Evolutionary conservation across 2,329 filamentous ascomycete genomes (phyloP).

Genomic region (Coniochaeta prunicola): DNA sequence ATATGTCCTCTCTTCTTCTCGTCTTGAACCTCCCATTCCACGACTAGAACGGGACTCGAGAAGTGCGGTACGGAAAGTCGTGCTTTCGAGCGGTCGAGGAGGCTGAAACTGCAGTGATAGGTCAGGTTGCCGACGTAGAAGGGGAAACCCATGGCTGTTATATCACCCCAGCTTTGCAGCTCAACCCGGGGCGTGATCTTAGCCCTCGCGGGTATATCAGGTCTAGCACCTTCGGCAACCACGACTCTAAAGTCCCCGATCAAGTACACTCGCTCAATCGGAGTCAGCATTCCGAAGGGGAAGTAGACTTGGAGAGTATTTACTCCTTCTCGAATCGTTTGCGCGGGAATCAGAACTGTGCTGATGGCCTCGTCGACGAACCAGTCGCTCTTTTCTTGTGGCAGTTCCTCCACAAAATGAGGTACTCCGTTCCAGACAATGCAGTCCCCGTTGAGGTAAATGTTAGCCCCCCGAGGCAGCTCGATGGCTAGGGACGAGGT

Average conservation of each 20-base stretch:
- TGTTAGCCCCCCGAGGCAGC: conserved; percentile 13
- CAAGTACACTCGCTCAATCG: conserved; percentile 21
- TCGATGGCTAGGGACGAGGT: conserved; percentile 17
- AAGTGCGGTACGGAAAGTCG: conserved; percentile 14
- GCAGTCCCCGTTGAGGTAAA: conserved; percentile 10
- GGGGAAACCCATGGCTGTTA: conserved; percentile 16
- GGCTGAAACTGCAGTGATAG: conserved; percentile 11
- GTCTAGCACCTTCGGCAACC: conserved; percentile 2
- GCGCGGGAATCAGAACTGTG: conserved; percentile 13
- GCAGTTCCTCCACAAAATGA: not conserved
- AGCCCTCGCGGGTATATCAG: not conserved
- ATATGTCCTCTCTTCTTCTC: conserved; percentile 13
- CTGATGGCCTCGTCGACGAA: conserved; percentile 24
- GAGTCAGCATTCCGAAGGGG: conserved; percentile 20
- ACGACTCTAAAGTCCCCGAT: conserved; percentile 19
- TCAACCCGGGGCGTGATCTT: conserved; percentile 4
- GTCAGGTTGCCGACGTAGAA: conserved; percentile 20
- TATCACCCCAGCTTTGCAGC: conserved; percentile 17
- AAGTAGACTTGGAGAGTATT: conserved; percentile 16
- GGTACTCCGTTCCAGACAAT: not conserved
- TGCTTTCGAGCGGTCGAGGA: not conserved
- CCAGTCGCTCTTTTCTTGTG: conserved; percentile 7
- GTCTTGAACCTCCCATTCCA: conserved; percentile 3
- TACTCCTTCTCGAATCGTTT: conserved; percentile 13
- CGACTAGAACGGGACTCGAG: conserved; percentile 14